Evolutionary conservation across 768 basidiomycete species (phyloP).

Genomic region (Galerina marginata): DNA sequence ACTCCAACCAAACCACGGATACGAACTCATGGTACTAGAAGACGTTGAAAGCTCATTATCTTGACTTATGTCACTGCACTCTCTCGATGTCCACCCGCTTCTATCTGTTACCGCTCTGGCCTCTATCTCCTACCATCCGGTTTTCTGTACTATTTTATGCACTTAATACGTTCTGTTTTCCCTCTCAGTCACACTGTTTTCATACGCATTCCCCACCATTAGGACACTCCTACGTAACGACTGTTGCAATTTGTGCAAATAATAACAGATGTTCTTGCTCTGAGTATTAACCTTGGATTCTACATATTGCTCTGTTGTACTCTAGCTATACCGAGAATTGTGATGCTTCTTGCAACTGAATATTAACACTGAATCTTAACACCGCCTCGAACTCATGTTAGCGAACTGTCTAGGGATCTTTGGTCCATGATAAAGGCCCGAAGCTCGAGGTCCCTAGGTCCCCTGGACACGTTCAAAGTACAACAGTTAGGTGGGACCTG

Average conservation of each 20-base stretch:
- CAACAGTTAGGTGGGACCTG: slow-evolving; percentile 1
- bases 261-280: slow-evolving; percentile 1
- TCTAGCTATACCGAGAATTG: neutral
- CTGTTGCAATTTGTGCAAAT: neutral
- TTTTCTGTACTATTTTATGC: slow-evolving; percentile 14
- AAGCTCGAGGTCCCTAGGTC: neutral
- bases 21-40: slow-evolving; percentile 19
- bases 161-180: slow-evolving; percentile 3
- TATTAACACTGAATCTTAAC: too few relatives aligned
- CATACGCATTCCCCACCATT: slow-evolving; percentile 9
- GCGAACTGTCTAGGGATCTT: neutral
- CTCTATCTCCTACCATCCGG: neutral
- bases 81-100: slow-evolving; percentile 1
- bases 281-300: neutral
- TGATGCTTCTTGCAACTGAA: neutral
- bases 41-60: slow-evolving; percentile 19
- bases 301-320: neutral
- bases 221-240: slow-evolving; percentile 3
- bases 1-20: slow-evolving; percentile 31
- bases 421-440: neutral
- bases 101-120: neutral
- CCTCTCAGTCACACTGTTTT: slow-evolving; percentile 10
- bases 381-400: neutral
- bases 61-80: slow-evolving; percentile 4
- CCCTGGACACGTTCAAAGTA: neutral